Conservation (phyloP, 768 basidiomycete species). For the Cyclocybe aegerita region DNA sequence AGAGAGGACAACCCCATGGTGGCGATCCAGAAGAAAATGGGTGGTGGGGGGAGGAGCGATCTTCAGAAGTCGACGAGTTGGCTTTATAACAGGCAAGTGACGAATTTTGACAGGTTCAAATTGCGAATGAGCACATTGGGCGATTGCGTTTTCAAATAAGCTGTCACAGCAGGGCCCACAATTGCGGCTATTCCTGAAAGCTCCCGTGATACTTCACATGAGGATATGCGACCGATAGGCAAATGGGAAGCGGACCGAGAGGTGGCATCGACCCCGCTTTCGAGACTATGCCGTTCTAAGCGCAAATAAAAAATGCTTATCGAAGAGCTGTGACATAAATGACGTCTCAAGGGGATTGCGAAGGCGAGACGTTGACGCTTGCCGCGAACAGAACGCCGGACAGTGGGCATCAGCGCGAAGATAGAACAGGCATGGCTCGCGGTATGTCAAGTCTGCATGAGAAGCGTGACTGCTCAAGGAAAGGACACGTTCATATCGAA, state of each 20-base stretch:
- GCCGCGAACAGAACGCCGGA: conserved; percentile 14
- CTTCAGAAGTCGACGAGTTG: conserved; percentile 9
- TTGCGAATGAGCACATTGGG: conserved; percentile 17
- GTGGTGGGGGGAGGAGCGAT: conserved; percentile 14
- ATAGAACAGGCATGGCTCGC: conserved; percentile 27
- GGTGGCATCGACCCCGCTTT: conserved; percentile 5
- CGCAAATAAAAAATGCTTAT: conserved; percentile 6
- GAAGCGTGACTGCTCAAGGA: conserved; percentile 24
- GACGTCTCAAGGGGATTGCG: conserved; percentile 6
- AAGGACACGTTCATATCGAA: conserved; percentile 26
- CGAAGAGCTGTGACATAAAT: conserved; percentile 6
- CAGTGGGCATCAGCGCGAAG: conserved; percentile 14
- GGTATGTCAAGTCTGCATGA: conserved; percentile 33
- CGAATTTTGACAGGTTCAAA: conserved; percentile 30
- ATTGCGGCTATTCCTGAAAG: conserved; percentile 13
- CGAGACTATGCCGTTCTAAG: conserved; percentile 9
- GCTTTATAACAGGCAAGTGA: conserved; percentile 21
- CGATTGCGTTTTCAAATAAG: conserved; percentile 11
- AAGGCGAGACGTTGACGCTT: conserved; percentile 16
- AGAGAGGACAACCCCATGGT: conserved; percentile 17
- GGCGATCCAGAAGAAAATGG: conserved; percentile 15
- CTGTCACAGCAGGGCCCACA: conserved; percentile 16
- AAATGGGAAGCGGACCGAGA: conserved; percentile 10
- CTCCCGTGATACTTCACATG: conserved; percentile 17
- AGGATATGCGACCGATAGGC: conserved; percentile 7